Conservation (phyloP, 2,329 filamentous ascomycete species). For the Alternaria sp. region DNA sequence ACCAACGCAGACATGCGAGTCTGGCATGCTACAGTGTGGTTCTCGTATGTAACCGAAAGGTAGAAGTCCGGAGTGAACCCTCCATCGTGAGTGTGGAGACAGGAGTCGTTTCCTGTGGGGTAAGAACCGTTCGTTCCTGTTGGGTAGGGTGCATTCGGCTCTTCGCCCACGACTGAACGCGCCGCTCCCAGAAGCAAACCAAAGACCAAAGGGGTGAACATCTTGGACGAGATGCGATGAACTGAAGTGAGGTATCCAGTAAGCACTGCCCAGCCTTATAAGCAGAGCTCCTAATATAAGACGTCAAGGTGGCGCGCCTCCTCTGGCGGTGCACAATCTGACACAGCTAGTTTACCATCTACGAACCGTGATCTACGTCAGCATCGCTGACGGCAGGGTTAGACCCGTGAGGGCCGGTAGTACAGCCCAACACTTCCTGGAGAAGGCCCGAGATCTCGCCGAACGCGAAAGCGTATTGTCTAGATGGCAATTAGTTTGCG, state of each 20-base stretch:
- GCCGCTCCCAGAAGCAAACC: constrained; percentile 1
- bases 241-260: neutral
- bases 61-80: constrained; percentile 54
- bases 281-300: neutral
- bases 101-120: neutral
- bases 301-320: neutral
- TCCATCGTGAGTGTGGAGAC: constrained; percentile 6
- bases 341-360: neutral
- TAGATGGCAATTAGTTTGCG: neutral
- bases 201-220: neutral
- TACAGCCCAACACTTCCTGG: neutral
- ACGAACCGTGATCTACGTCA: neutral
- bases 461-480: neutral
- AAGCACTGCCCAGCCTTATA: neutral
- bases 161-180: neutral
- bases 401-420: neutral
- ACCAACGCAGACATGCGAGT: constrained; percentile 57
- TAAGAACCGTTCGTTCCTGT: neutral
- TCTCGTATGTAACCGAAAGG: constrained; percentile 54
- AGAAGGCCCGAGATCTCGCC: neutral
- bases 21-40: constrained; percentile 56
- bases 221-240: neutral
- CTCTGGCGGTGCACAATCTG: constrained; percentile 1
- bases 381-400: neutral
- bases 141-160: neutral